These are phyloP conservation scores for Metschnikowia drakensbergensis DNA, from an alignment of 805 yeast species.

Conservation along the genomic window DNA sequence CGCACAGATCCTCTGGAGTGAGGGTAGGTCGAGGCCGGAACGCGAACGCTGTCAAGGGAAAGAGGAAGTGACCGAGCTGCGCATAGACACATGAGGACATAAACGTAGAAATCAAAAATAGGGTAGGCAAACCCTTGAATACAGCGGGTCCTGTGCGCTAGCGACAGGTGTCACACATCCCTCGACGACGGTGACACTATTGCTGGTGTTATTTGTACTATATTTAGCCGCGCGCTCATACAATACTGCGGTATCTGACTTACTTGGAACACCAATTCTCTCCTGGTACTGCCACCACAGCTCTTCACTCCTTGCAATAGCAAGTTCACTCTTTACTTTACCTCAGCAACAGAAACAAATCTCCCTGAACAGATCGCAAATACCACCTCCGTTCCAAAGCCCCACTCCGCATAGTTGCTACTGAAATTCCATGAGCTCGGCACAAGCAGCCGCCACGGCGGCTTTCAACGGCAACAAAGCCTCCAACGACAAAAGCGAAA, in stretches of 20 bases:
- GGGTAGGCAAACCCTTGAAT: too few relatives aligned
- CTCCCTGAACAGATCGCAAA: too few relatives aligned
- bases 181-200: too few relatives aligned
- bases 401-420: not conserved
- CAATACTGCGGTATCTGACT: slow-evolving; percentile 1
- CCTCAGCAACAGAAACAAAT: not conserved
- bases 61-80: slow-evolving; percentile 8
- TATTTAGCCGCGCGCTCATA: slow-evolving; percentile 1
- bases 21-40: slow-evolving; percentile 81
- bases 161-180: too few relatives aligned
- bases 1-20: slow-evolving; percentile 53
- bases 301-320: not conserved
- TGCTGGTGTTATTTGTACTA: not conserved
- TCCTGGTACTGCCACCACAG: not conserved
- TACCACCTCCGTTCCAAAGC: not conserved
- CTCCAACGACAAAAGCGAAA: not conserved
- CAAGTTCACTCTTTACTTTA: not conserved
- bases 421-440: slow-evolving; percentile 20
- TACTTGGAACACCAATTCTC: not conserved
- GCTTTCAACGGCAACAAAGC: slow-evolving; percentile 31
- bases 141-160: too few relatives aligned
- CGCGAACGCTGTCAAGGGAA: slow-evolving; percentile 58
- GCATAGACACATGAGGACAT: too few relatives aligned
- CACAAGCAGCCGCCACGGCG: slow-evolving; percentile 44
- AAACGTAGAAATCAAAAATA: too few relatives aligned